Evolutionary conservation across 495 filamentous ascomycete species (phyloP).

Genomic region (Oleoguttula mirabilis): DNA sequence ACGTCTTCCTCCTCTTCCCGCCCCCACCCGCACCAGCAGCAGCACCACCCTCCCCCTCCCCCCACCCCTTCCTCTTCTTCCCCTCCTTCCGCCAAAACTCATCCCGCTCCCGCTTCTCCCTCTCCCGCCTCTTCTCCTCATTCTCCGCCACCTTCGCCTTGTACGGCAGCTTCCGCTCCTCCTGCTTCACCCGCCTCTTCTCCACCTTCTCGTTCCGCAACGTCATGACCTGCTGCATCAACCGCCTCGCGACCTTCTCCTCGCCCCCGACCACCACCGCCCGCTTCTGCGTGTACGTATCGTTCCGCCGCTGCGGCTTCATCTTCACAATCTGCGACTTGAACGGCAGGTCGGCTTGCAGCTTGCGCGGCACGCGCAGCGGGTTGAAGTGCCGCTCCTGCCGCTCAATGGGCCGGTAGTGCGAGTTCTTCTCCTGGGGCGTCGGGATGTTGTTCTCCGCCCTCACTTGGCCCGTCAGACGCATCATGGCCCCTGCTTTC

Average conservation of each 20-base stretch:
- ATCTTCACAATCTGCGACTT: constrained; percentile 80
- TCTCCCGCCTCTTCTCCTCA: constrained; percentile 64
- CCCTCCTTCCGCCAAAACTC: constrained; percentile 91
- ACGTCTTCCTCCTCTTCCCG: constrained; percentile 49
- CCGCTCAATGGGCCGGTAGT: constrained; percentile 74
- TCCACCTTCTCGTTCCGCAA: constrained; percentile 81
- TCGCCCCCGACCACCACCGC: constrained; percentile 74
- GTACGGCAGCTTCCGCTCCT: constrained; percentile 67
- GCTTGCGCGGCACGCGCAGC: constrained; percentile 70
- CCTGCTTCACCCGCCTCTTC: constrained; percentile 70
- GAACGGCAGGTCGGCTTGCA: constrained; percentile 80
- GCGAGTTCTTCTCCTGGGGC: constrained; percentile 63
- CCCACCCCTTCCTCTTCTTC: constrained; percentile 69
- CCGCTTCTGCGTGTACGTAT: constrained; percentile 89
- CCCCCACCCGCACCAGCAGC: too few species aligned
- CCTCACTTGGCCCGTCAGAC: constrained; percentile 87
- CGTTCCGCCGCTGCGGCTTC: constrained; percentile 54
- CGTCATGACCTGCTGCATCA: constrained; percentile 89
- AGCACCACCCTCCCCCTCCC: constrained; percentile 50
- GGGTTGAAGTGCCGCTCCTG: constrained; percentile 82
- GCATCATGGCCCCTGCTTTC: constrained; percentile 51
- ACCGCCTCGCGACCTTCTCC: constrained; percentile 74
- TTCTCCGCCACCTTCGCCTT: constrained; percentile 66
- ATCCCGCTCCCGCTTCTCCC: constrained; percentile 81
- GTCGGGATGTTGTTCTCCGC: constrained; percentile 61